Conservation (phyloP, 805 yeast genomes). For the Kodamaea leandrae region DNA sequence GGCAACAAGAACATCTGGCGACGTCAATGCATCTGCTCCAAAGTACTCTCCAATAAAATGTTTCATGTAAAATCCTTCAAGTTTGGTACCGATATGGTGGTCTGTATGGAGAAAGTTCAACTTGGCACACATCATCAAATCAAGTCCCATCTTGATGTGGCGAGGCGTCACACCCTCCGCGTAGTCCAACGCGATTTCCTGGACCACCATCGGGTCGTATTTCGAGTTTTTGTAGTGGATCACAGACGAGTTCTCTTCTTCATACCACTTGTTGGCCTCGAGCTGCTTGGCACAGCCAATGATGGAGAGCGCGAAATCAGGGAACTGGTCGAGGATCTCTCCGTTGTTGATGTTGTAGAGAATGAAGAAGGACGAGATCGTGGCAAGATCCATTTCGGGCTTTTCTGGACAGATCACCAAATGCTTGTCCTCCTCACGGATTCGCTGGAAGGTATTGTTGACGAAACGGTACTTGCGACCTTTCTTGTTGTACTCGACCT, state of each 20-base stretch:
- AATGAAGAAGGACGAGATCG: slow-evolving; percentile 44
- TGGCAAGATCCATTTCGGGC: slow-evolving; percentile 31
- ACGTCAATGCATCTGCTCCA: slow-evolving; percentile 38
- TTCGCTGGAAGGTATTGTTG: slow-evolving; percentile 46
- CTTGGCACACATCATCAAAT: slow-evolving; percentile 44
- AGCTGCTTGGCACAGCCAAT: slow-evolving; percentile 50
- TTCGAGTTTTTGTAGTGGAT: slow-evolving; percentile 32
- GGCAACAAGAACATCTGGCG: slow-evolving; percentile 44
- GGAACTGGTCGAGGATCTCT: slow-evolving; percentile 30
- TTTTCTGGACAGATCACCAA: slow-evolving; percentile 38
- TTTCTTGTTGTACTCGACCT: slow-evolving; percentile 38
- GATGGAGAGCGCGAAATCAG: slow-evolving; percentile 45
- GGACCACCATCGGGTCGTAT: slow-evolving; percentile 28
- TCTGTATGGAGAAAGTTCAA: slow-evolving; percentile 55
- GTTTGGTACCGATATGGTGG: slow-evolving; percentile 50
- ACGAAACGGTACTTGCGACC: slow-evolving; percentile 51
- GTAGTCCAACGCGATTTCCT: slow-evolving; percentile 34
- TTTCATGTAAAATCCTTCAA: slow-evolving; percentile 46
- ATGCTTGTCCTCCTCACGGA: slow-evolving; percentile 49
- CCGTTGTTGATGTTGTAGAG: slow-evolving; percentile 37
- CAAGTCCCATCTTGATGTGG: slow-evolving; percentile 43
- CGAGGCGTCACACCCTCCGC: slow-evolving; percentile 22
- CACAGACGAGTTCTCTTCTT: slow-evolving; percentile 43
- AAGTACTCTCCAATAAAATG: slow-evolving; percentile 37
- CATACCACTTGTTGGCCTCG: slow-evolving; percentile 50